phyloP scores from a whole-genome alignment of 2,329 filamentous ascomycete species.

The Orbilia quercus region DNA sequence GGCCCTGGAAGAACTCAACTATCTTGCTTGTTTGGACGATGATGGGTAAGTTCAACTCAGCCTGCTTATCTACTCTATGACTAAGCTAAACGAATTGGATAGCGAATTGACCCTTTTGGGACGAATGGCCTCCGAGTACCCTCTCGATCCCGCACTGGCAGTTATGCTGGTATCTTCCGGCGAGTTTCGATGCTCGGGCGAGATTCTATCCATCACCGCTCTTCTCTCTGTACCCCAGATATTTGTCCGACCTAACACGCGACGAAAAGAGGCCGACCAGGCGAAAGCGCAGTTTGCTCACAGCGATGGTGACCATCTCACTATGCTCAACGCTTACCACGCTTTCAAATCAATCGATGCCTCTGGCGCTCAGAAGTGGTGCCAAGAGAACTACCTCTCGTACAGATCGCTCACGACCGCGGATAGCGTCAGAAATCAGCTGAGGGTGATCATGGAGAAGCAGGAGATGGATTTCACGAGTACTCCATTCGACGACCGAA shows the following conservation, averaged over 20 bases:
- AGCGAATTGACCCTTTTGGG: constrained; percentile 84
- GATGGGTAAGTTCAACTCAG: constrained; percentile 71
- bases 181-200: constrained; percentile 98
- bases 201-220: constrained; percentile 93
- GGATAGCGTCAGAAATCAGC: constrained; percentile 90
- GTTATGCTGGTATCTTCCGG: constrained; percentile 98
- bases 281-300: constrained; percentile 97
- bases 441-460: constrained; percentile 96
- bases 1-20: constrained; percentile 96
- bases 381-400: constrained; percentile 94
- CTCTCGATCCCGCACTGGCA: constrained; percentile 89
- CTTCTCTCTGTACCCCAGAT: constrained; percentile 94
- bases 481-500: constrained; percentile 91
- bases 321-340: constrained; percentile 96
- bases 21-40: constrained; percentile 93
- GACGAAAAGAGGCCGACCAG: constrained; percentile 91
- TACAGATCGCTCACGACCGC: constrained; percentile 88
- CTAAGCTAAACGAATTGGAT: not conserved
- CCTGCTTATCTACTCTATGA: not conserved
- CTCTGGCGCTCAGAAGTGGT: constrained; percentile 82
- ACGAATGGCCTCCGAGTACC: constrained; percentile 90
- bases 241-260: constrained; percentile 85
- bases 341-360: constrained; percentile 78
- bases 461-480: constrained; percentile 85
- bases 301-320: constrained; percentile 92